phyloP scores from a whole-genome alignment of 2,329 filamentous ascomycete species.

The Leptodontidium sp. region DNA sequence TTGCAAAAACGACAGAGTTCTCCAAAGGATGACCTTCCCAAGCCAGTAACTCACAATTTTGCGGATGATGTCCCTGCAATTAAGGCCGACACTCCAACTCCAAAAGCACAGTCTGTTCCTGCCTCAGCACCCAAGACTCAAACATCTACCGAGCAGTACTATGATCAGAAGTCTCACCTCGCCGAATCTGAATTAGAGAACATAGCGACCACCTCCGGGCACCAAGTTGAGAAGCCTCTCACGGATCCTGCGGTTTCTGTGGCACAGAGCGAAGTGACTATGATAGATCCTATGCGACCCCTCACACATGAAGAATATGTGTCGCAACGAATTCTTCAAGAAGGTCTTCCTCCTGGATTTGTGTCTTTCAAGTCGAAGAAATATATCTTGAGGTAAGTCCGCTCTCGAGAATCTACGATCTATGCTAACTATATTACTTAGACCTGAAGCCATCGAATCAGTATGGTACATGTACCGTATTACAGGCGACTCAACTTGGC shows the following conservation, averaged over 20 bases:
- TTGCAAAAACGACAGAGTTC: conserved; percentile 30
- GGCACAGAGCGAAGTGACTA: conserved; percentile 13
- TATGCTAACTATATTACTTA: conserved; percentile 31
- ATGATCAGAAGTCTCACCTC: conserved; percentile 28
- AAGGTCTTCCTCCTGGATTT: conserved; percentile 61
- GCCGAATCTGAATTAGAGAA: conserved; percentile 37
- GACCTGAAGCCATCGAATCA: conserved; percentile 80
- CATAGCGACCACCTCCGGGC: conserved; percentile 30
- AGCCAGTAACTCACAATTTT: conserved; percentile 32
- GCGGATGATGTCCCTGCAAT: background rate
- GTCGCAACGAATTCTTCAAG: conserved; percentile 52
- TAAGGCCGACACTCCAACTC: background rate
- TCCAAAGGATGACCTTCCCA: conserved; percentile 32
- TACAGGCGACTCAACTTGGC: conserved; percentile 77
- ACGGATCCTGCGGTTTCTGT: background rate
- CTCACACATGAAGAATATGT: conserved; percentile 64
- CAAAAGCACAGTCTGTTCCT: conserved; percentile 8
- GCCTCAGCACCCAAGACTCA: background rate
- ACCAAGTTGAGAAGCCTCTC: conserved; percentile 23
- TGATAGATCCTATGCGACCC: conserved; percentile 40
- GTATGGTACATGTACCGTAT: conserved; percentile 93
- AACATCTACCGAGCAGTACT: conserved; percentile 19
- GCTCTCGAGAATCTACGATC: conserved; percentile 23
- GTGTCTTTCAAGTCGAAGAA: conserved; percentile 53
- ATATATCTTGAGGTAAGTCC: conserved; percentile 69